Evolutionary conservation across 129 eudicot genomes (phyloP).

Genomic region (Erigeron canadensis): DNA sequence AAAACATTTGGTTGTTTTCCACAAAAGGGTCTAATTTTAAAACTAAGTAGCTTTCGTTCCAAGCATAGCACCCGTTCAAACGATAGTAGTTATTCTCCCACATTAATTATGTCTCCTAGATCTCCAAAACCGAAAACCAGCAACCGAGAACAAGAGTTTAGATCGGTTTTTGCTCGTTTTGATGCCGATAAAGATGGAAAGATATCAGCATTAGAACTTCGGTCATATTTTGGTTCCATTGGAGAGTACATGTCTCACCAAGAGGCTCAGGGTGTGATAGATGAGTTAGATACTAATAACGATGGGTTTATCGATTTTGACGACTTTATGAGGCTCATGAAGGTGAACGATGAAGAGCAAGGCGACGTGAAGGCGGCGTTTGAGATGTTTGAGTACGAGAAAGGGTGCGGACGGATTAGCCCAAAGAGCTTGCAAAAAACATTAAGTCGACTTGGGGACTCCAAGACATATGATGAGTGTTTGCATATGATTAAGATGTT

Average conservation of each 20-base stretch:
- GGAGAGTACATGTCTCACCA: constrained; percentile 75
- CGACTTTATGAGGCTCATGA: constrained; percentile 59
- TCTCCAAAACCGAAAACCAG: constrained; percentile 29
- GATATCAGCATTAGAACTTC: constrained; percentile 62
- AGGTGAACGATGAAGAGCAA: constrained; percentile 25
- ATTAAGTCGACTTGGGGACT: constrained; percentile 61
- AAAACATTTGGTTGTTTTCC: constrained; percentile 48
- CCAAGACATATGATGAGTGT: constrained; percentile 64
- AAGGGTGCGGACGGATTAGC: constrained; percentile 69
- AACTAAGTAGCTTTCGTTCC: constrained; percentile 31
- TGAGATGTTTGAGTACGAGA: constrained; percentile 67
- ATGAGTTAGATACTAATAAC: constrained; percentile 53
- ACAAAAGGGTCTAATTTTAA: constrained; percentile 39
- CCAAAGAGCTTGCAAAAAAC: constrained; percentile 69
- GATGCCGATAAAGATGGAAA: constrained; percentile 59
- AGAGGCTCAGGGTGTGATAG: constrained; percentile 61
- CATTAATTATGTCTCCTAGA: constrained; percentile 29
- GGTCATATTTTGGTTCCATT: constrained; percentile 56
- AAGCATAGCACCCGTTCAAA: constrained; percentile 30
- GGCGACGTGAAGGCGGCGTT: constrained; percentile 69
- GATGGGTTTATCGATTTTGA: constrained; percentile 54
- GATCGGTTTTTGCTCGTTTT: constrained; percentile 58
- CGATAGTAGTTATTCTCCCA: constrained; percentile 19
- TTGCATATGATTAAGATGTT: constrained; percentile 59
- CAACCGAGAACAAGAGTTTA: constrained; percentile 38